Base-by-base conservation (phyloP, 768 basidiomycete species). In the Nidularia sp. region DNA sequence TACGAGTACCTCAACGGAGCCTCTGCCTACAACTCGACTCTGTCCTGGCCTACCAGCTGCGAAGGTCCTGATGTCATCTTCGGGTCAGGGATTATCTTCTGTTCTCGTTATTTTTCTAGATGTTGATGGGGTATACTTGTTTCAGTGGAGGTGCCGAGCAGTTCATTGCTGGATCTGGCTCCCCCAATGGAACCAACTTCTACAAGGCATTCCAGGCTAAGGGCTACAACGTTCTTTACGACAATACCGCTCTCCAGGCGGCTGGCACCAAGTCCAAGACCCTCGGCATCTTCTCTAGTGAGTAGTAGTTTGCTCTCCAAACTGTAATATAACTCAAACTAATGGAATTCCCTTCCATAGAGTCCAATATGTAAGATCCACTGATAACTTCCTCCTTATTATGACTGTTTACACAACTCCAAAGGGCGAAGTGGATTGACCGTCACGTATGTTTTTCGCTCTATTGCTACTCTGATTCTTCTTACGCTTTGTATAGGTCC, bases 351-450 rank as follows among this genome's bases (percentile, higher is more conserved):
- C 25, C 25, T 25, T 25, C 25, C 25, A 25, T 25, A 25, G 25
- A 25, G 25, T 25, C 25, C 25, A 25, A 25, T 25, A 25, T 25
- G 25, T 25, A 25, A 25, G 25, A 25, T 25, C 25, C 25, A 3
- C 25, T 25, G 25, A 25, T 25, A 25, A 25, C 25, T 32, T 34
- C 10, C n/a, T 18, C 1, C 10, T 50, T 6, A 31, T 9, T 2
- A 6, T 50, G 18, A 18, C 29, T 15, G 18, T 31, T 48, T 47
- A 6, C 35, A 34, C 18, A 18, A 22, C 49, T 34, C 50, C 36
- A 18, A 50, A 72, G 68, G 71, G 73, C 74, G 6, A 75, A 75
- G 56, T 75, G 73, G 74, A 50, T 76, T n/a, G 74, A 76, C 50
- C 66, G 74, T 6, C 59, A 74, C 39, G 25, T 25, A 25, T 25